phyloP scores from a whole-genome alignment of 805 yeast species.

The Cyberlindnera suaveolens region DNA sequence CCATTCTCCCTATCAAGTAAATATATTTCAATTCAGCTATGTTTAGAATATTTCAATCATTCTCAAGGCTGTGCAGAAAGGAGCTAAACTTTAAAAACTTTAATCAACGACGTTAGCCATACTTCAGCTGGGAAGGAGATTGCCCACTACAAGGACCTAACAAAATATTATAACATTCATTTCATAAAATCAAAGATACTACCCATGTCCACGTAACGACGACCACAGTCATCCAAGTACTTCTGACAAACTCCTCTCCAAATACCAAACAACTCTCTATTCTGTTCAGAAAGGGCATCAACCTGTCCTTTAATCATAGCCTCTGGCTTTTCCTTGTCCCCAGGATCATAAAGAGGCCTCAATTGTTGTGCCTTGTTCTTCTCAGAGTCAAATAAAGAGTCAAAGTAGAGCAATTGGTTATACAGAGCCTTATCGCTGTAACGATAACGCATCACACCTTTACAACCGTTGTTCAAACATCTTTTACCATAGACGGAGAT shows the following conservation, averaged over 20 bases:
- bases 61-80: not conserved
- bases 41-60: too few species aligned
- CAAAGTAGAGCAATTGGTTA: slow-evolving; percentile 77
- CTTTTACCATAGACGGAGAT: slow-evolving; percentile 84
- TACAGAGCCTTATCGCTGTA: slow-evolving; percentile 78
- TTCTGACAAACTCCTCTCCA: slow-evolving; percentile 58
- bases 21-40: too few species aligned
- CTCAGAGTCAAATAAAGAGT: slow-evolving; percentile 74
- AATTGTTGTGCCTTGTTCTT: slow-evolving; percentile 56
- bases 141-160: not conserved
- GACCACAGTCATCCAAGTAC: slow-evolving; percentile 76
- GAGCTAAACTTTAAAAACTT: not conserved
- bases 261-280: slow-evolving; percentile 50
- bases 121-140: too few species aligned
- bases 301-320: slow-evolving; percentile 42
- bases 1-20: too few species aligned
- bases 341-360: slow-evolving; percentile 44
- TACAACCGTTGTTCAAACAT: slow-evolving; percentile 56
- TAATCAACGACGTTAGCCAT: too few species aligned
- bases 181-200: slow-evolving; percentile 61
- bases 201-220: slow-evolving; percentile 84
- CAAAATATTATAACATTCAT: not conserved
- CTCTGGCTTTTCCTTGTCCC: slow-evolving; percentile 29
- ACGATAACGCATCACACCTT: slow-evolving; percentile 74
- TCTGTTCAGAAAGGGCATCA: slow-evolving; percentile 75